Conservation (phyloP, 2,329 filamentous ascomycete species). For the Colletotrichum sojae region DNA sequence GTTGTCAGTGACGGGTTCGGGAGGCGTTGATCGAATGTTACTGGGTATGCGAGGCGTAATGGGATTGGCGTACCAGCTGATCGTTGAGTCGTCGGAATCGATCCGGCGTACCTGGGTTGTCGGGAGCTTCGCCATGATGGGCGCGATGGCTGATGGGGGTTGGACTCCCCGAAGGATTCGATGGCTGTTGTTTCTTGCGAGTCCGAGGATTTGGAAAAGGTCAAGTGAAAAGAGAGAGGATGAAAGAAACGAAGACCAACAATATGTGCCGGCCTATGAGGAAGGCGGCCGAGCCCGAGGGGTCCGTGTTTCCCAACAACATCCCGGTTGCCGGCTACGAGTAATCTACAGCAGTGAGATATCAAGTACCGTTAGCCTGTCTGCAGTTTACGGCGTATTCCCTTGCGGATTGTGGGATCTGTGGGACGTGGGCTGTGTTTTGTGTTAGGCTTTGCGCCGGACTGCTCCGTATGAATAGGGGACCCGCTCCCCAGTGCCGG, state of each 20-base stretch:
- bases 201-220: slow-evolving; percentile 7
- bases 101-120: slow-evolving; percentile 31
- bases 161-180: background rate
- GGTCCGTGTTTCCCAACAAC: slow-evolving; percentile 1
- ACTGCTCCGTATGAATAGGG: background rate
- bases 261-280: background rate
- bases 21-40: no score
- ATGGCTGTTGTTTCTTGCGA: slow-evolving; percentile 18
- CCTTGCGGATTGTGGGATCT: background rate
- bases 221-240: background rate
- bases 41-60: no score
- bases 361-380: background rate
- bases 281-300: background rate
- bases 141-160: slow-evolving; percentile 4
- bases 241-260: background rate
- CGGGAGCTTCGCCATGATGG: slow-evolving; percentile 33
- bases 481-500: slow-evolving; percentile 2
- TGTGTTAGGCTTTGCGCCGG: background rate
- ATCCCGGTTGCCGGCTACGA: slow-evolving; percentile 8
- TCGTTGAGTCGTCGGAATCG: slow-evolving; percentile 25
- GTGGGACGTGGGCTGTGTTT: slow-evolving; percentile 4
- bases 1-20: background rate
- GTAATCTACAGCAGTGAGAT: background rate
- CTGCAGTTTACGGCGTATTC: background rate
- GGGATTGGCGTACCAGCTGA: slow-evolving; percentile 30